Conservation (phyloP, 257 asterid genomes). For the Forsythia viridissima region DNA sequence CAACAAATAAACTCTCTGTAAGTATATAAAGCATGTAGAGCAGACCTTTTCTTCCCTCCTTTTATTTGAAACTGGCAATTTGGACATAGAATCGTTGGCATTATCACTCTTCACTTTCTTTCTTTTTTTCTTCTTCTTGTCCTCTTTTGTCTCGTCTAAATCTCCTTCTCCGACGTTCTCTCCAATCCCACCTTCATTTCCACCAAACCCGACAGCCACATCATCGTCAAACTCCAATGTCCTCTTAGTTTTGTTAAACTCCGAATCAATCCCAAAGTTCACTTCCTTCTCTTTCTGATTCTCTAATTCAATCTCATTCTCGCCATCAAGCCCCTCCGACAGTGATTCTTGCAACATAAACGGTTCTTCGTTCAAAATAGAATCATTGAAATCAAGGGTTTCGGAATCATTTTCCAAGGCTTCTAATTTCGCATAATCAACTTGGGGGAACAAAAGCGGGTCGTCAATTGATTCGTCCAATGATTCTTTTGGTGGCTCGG, state of each 20-base stretch:
- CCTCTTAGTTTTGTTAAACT: constrained; percentile 46
- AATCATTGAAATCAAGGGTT: constrained; percentile 32
- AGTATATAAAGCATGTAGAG: background rate
- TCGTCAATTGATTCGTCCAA: constrained; percentile 28
- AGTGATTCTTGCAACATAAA: constrained; percentile 36
- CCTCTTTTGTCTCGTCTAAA: background rate
- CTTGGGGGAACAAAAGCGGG: constrained; percentile 37
- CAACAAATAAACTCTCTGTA: background rate
- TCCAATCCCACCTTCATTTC: constrained; percentile 10
- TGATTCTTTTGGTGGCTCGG: constrained; percentile 19
- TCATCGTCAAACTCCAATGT: constrained; percentile 49
- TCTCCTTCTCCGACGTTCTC: constrained; percentile 20
- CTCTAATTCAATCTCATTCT: constrained; percentile 24
- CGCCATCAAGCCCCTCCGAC: constrained; percentile 32
- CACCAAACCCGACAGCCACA: constrained; percentile 21
- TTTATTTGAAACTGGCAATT: constrained; percentile 37
- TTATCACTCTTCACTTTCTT: constrained; percentile 36
- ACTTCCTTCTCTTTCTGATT: constrained; percentile 13
- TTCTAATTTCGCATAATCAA: constrained; percentile 50
- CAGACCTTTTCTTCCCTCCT: constrained; percentile 71
- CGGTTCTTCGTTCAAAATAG: constrained; percentile 32
- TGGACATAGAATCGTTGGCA: constrained; percentile 31
- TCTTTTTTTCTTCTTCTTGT: constrained; percentile 41
- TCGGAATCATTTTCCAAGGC: constrained; percentile 49
- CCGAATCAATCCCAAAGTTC: constrained; percentile 26